Base-by-base conservation (phyloP, 2,329 filamentous ascomycete species). In the Herpotrichia juniperi region DNA sequence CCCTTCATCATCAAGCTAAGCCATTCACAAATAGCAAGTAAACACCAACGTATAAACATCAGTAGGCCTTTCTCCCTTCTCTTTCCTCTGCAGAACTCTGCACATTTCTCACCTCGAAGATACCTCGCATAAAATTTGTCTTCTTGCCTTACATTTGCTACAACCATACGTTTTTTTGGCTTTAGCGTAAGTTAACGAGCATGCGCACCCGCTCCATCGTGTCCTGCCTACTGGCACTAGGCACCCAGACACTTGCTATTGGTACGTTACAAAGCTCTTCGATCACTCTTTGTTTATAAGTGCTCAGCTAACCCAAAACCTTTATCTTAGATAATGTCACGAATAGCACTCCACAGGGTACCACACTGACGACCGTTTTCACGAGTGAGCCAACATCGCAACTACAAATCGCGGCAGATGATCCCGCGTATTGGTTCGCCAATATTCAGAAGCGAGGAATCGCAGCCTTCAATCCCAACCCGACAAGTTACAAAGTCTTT, bases 391-490 rank as follows among this genome's bases (percentile, higher is more conserved):
- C 31, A n/a, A 48, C 14, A 31, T 42, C 16, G 16, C 31, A 37
- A 32, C 10, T 34, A 14, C 5, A 7, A 35, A 26, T 11, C 3
- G 40, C 35, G n/a, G 39, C 42, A 25, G 49, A 25, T n/a, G 50
- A 59, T 39, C 26, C 51, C 21, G 21, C 62, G 10, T 79, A 75
- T 58, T 79, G 77, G 77, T 58, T 76, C 16, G 73, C 69, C 6
- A 69, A 75, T 25, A 73, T 79, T 14, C 71, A 68, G n/a, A 73
- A 76, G 19, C 74, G 75, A 51, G 77, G 76, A 42, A 68, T 66
- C 42, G 67, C 72, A n/a, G 64, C 76, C 0, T 79, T 78, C 60
- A 72, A 73, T 39, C 24, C 54, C 12, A 68, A 66, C 34, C 74
- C 77, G 28, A 50, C 61, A 10, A 61, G 61, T 1, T 80, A 79